Evolutionary conservation across 768 basidiomycete genomes (phyloP), one percentile per base, ranked within the genome.

Genomic region (Russula emetica): DNA sequence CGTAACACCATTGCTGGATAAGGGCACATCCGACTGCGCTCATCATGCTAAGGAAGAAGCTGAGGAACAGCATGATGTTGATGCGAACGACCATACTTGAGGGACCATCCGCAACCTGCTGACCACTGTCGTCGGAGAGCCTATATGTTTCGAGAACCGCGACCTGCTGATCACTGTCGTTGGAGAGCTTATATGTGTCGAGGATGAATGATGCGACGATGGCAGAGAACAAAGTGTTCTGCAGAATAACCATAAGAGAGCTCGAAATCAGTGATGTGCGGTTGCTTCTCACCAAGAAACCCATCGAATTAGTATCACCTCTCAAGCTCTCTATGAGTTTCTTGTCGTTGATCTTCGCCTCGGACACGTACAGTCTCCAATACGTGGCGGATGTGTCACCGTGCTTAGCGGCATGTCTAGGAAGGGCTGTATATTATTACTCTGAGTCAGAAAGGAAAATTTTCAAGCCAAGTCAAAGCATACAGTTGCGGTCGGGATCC

Each of bases 171-270:
- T 14, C 18, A 42, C 20, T 20, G 34, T 61, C 62, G 11, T 67
- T 58, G 14, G 49, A 53, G n/a, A 70, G 45, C 40, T 66, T 55
- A 53, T 69, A 69, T 49, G 52, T 61, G 50, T 69, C 59, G 45
- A 69, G 57, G 49, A 70, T 58, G 28, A 70, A 67, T 34, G 66
- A 56, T 32, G 68, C 61, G 30, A 67, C 58, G 30, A 61, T 69
- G 18, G 66, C 56, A 10, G 69, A 67, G 49, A 70, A 70, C 11
- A 70, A 47, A 13, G 4, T 28, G 32, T 32, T 60, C 63, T 64
- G 11, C 10, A 26, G 34, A 5, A 18, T 30, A 38, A 40, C 32
- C 2, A 16, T 49, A 40, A 55, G 53, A 40, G 45, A 47, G 13
- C 10, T 10, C 8, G 10, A 22, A 47, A 47, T 47, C 3, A 0